A percentile compares a stretch with the other conserved stretches of the same genome.
phyloP scores from a whole-genome alignment of 768 basidiomycete species.

The Naganishia friedmannii region DNA sequence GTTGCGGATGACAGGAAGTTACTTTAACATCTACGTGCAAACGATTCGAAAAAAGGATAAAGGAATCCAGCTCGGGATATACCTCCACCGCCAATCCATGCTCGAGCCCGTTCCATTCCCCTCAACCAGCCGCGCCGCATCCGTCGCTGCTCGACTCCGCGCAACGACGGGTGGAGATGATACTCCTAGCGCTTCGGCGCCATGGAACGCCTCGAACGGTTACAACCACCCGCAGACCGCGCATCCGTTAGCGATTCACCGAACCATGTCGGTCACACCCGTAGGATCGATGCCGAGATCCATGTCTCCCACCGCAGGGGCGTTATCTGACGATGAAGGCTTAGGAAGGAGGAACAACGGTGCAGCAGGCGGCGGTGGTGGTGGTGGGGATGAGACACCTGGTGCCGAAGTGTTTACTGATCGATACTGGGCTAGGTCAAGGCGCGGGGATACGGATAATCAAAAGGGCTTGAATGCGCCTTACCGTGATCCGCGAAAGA shows the following conservation, averaged over 20 bases:
- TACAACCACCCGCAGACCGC: background rate
- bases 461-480: conserved; percentile 22
- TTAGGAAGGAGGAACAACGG: background rate
- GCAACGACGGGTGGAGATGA: background rate
- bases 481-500: conserved; percentile 41
- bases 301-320: conserved; percentile 24
- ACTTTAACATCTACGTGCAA: conserved; percentile 75
- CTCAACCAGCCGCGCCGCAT: conserved; percentile 29
- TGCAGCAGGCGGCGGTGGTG: background rate
- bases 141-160: background rate
- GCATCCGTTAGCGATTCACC: conserved; percentile 21
- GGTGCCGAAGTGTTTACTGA: conserved; percentile 14
- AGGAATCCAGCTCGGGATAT: conserved; percentile 73
- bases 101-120: conserved; percentile 65
- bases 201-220: conserved; percentile 13
- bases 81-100: conserved; percentile 78
- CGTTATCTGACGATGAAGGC: conserved; percentile 28
- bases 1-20: conserved; percentile 11
- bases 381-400: conserved; percentile 10
- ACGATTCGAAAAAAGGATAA: conserved; percentile 73
- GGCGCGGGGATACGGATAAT: conserved; percentile 10
- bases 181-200: background rate
- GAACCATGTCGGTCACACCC: conserved; percentile 29
- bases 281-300: conserved; percentile 12
- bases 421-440: background rate